Base-by-base conservation (phyloP, 176 grass and related monocot genomes). In the Hordeum marinum region DNA sequence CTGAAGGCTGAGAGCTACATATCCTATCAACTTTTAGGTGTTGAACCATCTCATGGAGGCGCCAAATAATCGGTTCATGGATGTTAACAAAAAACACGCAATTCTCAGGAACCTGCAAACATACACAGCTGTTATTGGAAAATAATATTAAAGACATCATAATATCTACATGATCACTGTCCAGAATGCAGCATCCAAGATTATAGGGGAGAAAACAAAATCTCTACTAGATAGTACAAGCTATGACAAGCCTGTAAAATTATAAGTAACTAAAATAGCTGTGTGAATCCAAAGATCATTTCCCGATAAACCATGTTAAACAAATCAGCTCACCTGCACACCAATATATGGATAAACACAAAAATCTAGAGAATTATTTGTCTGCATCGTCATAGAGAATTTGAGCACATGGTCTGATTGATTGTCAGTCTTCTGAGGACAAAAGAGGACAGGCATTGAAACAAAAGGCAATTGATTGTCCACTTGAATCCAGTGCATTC, bases 61-160 rank as follows among this genome's bases (percentile, higher is more conserved):
- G 96, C 96, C 93, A 98, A 85, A 98, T 98, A 83, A 95, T 92
- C 77, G 86, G 91, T 68, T 95, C 96, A 90, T 98, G 89, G 71
- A 98, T 92, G 64, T 95, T 98, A 76, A 98, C 89, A 77, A 98
- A 86, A 86, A 98, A 98, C 18, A 87, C 76, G 90, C 87, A 98
- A 73, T 84, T 98, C 65, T 92, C 89, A 57, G 93, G 91, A 84
- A 89, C 96, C 93, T 95, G 86, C 80, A 79, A 90, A 70, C 24
- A 82, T 81, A 81, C 29, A 45, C 64, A 82, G 32, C 15, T 76
- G 7, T 83, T 61, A 76, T 32, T 43, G 21, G 4, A 82, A 43
- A 64, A 46, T 10, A 81, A 13, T 27, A 8, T 46, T 55, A 35
- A 69, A 75, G 9, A 72, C 11, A 68, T 20, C 52, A 63, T 9